phyloP scores from a whole-genome alignment of 805 yeast species.

The Candida manassasensis region DNA sequence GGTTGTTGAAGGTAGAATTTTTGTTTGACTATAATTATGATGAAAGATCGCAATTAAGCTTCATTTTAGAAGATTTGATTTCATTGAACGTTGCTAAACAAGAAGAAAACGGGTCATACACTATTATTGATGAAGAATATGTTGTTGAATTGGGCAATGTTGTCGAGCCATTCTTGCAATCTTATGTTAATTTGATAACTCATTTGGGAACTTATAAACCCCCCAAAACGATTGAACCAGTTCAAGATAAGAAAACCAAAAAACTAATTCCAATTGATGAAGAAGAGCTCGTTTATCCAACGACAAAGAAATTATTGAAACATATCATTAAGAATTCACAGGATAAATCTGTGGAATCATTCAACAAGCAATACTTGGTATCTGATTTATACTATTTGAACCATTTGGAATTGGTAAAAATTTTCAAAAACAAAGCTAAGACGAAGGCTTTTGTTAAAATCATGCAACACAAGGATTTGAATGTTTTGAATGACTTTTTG shows the following conservation, averaged over 20 bases:
- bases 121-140: constrained; percentile 18
- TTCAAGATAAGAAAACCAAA: constrained; percentile 5
- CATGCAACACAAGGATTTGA: constrained; percentile 24
- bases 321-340: constrained; percentile 18
- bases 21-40: constrained; percentile 38
- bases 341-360: constrained; percentile 26
- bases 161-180: constrained; percentile 31
- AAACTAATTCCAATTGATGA: constrained; percentile 13
- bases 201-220: constrained; percentile 8
- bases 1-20: constrained; percentile 38
- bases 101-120: constrained; percentile 15
- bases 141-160: constrained; percentile 23
- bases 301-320: constrained; percentile 29
- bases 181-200: constrained; percentile 17
- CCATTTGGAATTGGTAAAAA: constrained; percentile 29
- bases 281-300: constrained; percentile 22
- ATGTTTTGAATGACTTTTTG: constrained; percentile 20
- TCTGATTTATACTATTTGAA: constrained; percentile 35
- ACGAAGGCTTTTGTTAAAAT: constrained; percentile 37
- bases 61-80: constrained; percentile 23
- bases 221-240: constrained; percentile 5
- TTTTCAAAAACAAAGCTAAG: constrained; percentile 38
- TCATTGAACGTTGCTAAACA: constrained; percentile 11
- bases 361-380: constrained; percentile 39
- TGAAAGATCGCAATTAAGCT: constrained; percentile 21